A percentile compares a stretch with the other conserved stretches of the same genome.
phyloP scores from a whole-genome alignment of 176 grass and related monocot genomes.

The Oryza coarctata region DNA sequence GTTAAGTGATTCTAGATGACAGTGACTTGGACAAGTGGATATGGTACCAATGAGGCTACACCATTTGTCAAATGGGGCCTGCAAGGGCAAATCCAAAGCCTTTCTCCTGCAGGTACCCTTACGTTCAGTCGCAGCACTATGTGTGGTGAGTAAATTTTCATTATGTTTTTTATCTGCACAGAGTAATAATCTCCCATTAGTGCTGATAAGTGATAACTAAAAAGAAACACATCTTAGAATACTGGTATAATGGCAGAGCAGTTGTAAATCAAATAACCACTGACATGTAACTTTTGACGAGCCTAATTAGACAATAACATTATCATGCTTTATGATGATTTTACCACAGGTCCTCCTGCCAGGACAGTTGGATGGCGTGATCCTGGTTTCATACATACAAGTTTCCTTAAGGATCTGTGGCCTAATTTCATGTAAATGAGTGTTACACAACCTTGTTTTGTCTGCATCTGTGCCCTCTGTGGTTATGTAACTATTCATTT shows the following conservation, averaged over 20 bases:
- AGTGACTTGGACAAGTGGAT: slow-evolving; percentile 96
- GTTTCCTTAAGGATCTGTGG: slow-evolving; percentile 84
- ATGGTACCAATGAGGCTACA: slow-evolving; percentile 60
- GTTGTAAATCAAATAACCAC: not conserved
- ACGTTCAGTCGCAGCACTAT: slow-evolving; percentile 69
- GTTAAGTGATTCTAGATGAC: slow-evolving; percentile 64
- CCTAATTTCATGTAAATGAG: slow-evolving; percentile 68
- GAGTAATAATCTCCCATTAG: not conserved
- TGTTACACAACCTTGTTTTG: slow-evolving; percentile 1
- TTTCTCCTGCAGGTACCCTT: slow-evolving; percentile 76
- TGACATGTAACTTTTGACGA: slow-evolving; percentile 8
- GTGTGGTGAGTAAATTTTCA: slow-evolving; percentile 66
- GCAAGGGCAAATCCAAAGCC: slow-evolving; percentile 51
- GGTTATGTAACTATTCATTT: slow-evolving; percentile 13
- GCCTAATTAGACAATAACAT: not conserved
- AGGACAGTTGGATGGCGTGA: slow-evolving; percentile 90
- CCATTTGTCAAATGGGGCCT: slow-evolving; percentile 82
- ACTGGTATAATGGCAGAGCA: not conserved
- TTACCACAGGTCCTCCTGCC: slow-evolving; percentile 71
- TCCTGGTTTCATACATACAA: slow-evolving; percentile 92
- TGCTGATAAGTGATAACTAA: not conserved
- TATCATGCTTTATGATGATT: slow-evolving; percentile 13
- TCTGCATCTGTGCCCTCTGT: not conserved
- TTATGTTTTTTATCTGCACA: slow-evolving; percentile 1
- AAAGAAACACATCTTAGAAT: not conserved